These are phyloP conservation scores for Zostera marina DNA, from an alignment of 116 monocot species.

Conservation along the genomic window DNA sequence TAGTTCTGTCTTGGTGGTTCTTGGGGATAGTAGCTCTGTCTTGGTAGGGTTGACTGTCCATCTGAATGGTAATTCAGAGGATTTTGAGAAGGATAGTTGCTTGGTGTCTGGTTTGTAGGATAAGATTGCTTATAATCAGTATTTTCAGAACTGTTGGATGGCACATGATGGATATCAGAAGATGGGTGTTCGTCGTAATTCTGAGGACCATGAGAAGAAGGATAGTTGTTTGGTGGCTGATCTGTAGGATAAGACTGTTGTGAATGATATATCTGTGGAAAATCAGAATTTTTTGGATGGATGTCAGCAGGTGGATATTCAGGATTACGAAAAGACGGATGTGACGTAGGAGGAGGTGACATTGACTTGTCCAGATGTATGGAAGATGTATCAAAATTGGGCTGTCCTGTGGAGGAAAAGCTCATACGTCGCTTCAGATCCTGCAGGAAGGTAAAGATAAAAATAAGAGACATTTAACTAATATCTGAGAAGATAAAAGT, in stretches of 20 bases:
- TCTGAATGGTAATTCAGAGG: slow-evolving; percentile 10
- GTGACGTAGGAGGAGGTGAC: slow-evolving; percentile 12
- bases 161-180: too few relatives aligned
- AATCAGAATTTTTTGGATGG: slow-evolving; percentile 13
- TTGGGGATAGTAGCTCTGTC: slow-evolving; percentile 8
- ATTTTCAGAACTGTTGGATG: too few relatives aligned
- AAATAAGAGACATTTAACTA: neutral
- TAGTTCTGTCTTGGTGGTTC: slow-evolving; percentile 4
- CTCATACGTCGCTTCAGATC: slow-evolving; percentile 28
- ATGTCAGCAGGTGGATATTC: slow-evolving; percentile 27
- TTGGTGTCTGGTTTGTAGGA: slow-evolving; percentile 21
- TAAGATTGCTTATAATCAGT: slow-evolving; percentile 32
- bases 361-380: slow-evolving; percentile 23
- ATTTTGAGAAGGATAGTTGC: slow-evolving; percentile 12
- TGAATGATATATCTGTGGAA: slow-evolving; percentile 3
- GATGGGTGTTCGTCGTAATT: slow-evolving; percentile 7
- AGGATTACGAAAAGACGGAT: slow-evolving; percentile 22
- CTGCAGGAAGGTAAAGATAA: slow-evolving; percentile 14
- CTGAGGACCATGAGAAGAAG: slow-evolving; percentile 9
- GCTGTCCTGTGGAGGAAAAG: slow-evolving; percentile 12
- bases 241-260: slow-evolving; percentile 24
- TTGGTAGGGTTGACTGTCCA: slow-evolving; percentile 6
- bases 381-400: slow-evolving; percentile 14
- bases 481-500: neutral
- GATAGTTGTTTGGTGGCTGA: slow-evolving; percentile 22